Percentiles rank a stretch among this genome's conserved stretches.
phyloP scores from a whole-genome alignment of 1,284 basidiomycete genomes.

The Anthracocystis panici-leucophaei region DNA sequence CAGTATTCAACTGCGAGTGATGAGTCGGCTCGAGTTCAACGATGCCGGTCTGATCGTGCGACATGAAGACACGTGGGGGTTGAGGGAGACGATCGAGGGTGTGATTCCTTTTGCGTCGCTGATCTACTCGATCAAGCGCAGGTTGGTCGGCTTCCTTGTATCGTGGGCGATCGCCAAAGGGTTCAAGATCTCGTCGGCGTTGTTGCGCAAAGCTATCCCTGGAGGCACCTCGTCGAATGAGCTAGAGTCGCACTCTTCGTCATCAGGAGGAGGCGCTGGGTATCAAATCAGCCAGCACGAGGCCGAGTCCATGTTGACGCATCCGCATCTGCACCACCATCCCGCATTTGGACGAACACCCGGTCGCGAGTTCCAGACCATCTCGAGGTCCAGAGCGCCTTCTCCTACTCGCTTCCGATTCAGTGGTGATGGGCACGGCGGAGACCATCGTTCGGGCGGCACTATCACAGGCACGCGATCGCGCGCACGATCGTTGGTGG shows the following conservation, averaged over 20 bases:
- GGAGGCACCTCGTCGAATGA: constrained; percentile 22
- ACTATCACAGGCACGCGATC: constrained; percentile 58
- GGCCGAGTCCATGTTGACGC: constrained; percentile 43
- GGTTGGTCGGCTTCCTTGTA: constrained; percentile 60
- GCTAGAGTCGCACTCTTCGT: constrained; percentile 15
- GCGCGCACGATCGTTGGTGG: constrained; percentile 54
- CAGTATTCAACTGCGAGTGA: constrained; percentile 66
- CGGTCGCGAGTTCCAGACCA: constrained; percentile 51
- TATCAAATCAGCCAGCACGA: constrained; percentile 43
- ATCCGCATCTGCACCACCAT: constrained; percentile 25
- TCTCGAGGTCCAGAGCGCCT: constrained; percentile 60
- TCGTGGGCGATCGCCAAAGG: constrained; percentile 64
- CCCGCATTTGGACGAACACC: constrained; percentile 7
- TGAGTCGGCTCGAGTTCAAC: constrained; percentile 69
- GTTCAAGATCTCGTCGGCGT: constrained; percentile 52
- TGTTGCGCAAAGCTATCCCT: constrained; percentile 45
- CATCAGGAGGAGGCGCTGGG: not conserved
- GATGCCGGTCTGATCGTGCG: constrained; percentile 67
- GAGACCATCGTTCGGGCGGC: constrained; percentile 14
- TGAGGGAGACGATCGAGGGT: constrained; percentile 67
- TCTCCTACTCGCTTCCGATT: constrained; percentile 58
- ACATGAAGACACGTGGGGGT: constrained; percentile 69
- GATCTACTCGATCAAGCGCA: constrained; percentile 61
- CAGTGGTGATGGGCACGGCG: constrained; percentile 10
- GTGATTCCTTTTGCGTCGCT: constrained; percentile 64